Percentiles rank a stretch among this genome's conserved stretches.
These are phyloP conservation scores for Powellomyces hirtus DNA, from an alignment of 192 early-diverging fungal genomes.

Conservation along the genomic window DNA sequence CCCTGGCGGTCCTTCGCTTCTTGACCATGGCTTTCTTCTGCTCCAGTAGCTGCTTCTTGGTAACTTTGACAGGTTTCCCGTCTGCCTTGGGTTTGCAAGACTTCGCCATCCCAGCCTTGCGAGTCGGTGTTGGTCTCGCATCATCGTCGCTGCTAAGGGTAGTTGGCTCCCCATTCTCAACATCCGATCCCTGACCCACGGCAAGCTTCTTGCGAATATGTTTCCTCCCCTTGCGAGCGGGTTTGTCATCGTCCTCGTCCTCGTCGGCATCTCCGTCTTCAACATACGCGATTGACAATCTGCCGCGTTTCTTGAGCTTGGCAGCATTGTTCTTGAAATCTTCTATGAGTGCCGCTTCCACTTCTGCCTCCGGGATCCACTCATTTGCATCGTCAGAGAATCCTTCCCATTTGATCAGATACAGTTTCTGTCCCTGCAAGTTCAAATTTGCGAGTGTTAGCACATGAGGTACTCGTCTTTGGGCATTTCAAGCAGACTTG, in stretches of 20 bases:
- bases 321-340: not conserved
- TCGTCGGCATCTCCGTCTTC: constrained; percentile 9
- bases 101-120: not conserved
- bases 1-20: not conserved
- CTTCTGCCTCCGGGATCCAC: constrained; percentile 13
- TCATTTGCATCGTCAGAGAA: constrained; percentile 22
- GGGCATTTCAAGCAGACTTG: not conserved
- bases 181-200: not conserved
- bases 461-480: not conserved
- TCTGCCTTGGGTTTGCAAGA: constrained; percentile 11
- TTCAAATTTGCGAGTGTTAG: not conserved
- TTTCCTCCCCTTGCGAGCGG: not conserved
- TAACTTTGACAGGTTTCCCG: not conserved
- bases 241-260: constrained; percentile 8
- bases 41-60: not conserved
- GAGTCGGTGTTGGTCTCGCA: constrained; percentile 4
- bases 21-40: constrained; percentile 8
- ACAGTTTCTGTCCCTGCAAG: not conserved
- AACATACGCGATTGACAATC: not conserved
- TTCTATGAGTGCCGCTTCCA: constrained; percentile 10
- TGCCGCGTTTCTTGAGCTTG: constrained; percentile 8
- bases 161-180: not conserved
- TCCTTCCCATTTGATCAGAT: constrained; percentile 19
- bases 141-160: not conserved
- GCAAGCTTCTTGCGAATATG: not conserved